phyloP scores from a whole-genome alignment of 352 stramenopile species.

The Globisporangium takayamanum region DNA sequence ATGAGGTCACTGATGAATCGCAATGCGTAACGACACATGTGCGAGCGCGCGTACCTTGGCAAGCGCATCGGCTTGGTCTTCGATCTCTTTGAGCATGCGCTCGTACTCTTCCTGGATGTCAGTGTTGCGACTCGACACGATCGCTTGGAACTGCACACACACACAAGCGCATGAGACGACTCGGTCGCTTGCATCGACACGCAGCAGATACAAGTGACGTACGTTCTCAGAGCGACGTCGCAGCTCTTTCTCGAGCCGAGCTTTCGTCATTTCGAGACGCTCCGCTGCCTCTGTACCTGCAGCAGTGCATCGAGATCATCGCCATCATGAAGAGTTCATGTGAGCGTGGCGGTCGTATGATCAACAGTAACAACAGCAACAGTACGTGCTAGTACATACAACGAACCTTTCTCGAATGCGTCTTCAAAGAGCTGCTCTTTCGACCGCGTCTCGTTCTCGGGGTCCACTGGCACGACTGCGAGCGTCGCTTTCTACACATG shows the following conservation, averaged over 20 bases:
- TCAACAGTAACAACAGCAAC: not conserved
- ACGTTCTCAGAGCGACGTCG: conserved; percentile 40
- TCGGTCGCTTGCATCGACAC: not conserved
- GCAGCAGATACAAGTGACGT: not conserved
- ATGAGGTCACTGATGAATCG: no score
- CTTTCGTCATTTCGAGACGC: conserved; percentile 56
- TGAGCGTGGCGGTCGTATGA: not conserved
- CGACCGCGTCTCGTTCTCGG: conserved; percentile 21
- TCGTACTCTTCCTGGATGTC: conserved; percentile 74
- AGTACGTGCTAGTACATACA: not conserved
- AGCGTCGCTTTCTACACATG: conserved; percentile 44
- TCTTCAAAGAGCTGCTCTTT: conserved; percentile 51
- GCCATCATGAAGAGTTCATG: not conserved
- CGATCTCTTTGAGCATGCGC: conserved; percentile 65
- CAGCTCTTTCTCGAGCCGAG: conserved; percentile 60
- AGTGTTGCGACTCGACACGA: conserved; percentile 62
- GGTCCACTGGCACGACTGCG: conserved; percentile 39
- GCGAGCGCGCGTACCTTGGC: conserved; percentile 7
- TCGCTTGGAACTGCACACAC: conserved; percentile 39
- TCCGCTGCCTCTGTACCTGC: conserved; percentile 51
- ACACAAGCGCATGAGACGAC: not conserved
- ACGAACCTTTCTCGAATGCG: conserved; percentile 31
- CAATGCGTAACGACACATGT: not conserved
- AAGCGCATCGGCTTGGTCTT: conserved; percentile 51
- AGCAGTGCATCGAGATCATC: not conserved